Base-by-base conservation (phyloP, 2,329 filamentous ascomycete species). In the Zalaria obscura region DNA sequence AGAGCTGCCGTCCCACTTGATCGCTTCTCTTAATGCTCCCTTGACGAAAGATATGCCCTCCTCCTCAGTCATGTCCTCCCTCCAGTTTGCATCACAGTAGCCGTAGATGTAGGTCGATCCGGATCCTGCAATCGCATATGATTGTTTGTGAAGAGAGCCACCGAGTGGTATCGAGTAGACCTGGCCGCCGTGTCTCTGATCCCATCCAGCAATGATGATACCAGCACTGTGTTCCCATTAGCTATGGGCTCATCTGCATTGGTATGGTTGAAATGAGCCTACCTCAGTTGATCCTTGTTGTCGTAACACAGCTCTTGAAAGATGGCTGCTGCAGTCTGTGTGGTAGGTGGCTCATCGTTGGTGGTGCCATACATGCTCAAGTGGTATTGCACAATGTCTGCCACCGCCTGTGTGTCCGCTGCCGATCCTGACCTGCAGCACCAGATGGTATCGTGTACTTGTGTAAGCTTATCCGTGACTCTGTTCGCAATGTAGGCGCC, bases 61-160 rank as follows among this genome's bases (percentile, higher is more conserved):
- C 42, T 77, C 73, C 70, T 96, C 86, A 40, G 82, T 85, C 88
- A 98, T 96, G 50, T 78, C 78, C 66, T 96, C 91, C 62, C 73
- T 78, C 91, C 91, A 98, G 72, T 98, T 78, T 44, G 86, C 80
- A 61, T 98, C 89, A 61, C 88, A 96, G 73, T 93, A 96, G 54
- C 91, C 91, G 71, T 96, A 98, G 65, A 98, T 98, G 71, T 98
- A 98, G 47, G 91, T 96, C 53, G 89, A 96, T 35, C 91, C 91
- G 18, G 89, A 96, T 36, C 91, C 91, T 52, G 87, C 88, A 56
- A 98, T 98, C 35, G 91, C 78, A 59, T 95, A 98, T 11, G 88
- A 62, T 62, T 95, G 88, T 73, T 96, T 95, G 78, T 98, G 91
- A 53, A 98, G 77, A 39, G 91, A 96, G 43, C 91, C 91, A 54